Conservation (phyloP, 805 yeast genomes). For the Kluyveromyces nonfermentans region DNA sequence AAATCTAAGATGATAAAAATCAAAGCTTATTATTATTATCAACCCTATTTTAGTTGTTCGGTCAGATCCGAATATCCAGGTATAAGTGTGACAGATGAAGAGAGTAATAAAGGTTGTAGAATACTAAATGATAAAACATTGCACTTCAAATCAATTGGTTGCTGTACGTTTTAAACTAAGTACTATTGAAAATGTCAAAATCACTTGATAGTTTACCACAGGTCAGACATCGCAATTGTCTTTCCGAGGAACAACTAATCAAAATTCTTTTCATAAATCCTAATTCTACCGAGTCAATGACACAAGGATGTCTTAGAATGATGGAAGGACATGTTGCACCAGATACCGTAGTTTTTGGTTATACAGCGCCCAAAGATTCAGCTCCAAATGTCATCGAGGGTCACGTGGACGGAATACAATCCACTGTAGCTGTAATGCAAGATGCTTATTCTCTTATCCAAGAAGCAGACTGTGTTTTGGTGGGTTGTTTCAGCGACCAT, state of each 20-base stretch:
- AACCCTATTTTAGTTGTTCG: too few species aligned
- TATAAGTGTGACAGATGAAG: not conserved
- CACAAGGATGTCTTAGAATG: constrained; percentile 26
- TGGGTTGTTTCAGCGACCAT: constrained; percentile 31
- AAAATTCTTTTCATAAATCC: constrained; percentile 27
- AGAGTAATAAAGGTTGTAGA: not conserved
- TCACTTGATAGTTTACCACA: not conserved
- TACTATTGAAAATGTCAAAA: not conserved
- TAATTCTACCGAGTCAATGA: constrained; percentile 26
- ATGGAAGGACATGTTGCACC: constrained; percentile 22
- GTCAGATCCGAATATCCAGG: not conserved
- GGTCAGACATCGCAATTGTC: not conserved
- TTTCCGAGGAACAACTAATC: constrained; percentile 1
- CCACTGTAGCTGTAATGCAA: constrained; percentile 26
- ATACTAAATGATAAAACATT: too few species aligned
- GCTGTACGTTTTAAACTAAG: not conserved
- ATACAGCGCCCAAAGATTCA: constrained; percentile 15
- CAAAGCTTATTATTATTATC: too few species aligned
- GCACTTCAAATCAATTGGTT: too few species aligned
- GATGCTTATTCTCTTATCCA: constrained; percentile 22
- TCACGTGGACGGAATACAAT: constrained; percentile 29
- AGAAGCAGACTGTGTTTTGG: constrained; percentile 27
- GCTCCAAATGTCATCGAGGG: constrained; percentile 28
- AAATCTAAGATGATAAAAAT: not conserved
- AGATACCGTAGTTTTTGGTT: constrained; percentile 26